Conservation (phyloP, 2,329 filamentous ascomycete species). For the Cryphonectria radicalis region DNA sequence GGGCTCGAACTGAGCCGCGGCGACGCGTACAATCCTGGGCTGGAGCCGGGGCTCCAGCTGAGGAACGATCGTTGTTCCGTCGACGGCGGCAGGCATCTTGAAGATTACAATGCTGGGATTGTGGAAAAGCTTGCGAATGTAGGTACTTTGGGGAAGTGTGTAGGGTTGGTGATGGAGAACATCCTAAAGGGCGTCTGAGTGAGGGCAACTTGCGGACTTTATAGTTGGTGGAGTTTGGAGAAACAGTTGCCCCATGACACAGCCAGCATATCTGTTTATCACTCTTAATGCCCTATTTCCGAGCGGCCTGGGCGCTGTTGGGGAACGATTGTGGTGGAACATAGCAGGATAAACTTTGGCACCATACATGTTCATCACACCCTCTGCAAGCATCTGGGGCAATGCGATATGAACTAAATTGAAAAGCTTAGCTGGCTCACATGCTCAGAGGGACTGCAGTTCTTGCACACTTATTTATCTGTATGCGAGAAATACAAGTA, state of each 20-base stretch:
- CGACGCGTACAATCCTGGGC: constrained; percentile 39
- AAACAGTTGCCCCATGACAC: neutral
- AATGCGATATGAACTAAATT: neutral
- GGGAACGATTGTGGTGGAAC: neutral
- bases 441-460: neutral
- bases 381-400: neutral
- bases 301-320: neutral
- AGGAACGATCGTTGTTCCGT: neutral
- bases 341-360: neutral
- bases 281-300: neutral
- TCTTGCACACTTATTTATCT: neutral
- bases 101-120: neutral
- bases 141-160: neutral
- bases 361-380: neutral
- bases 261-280: neutral
- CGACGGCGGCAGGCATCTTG: neutral
- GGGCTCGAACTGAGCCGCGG: constrained; percentile 62
- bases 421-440: neutral
- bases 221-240: neutral
- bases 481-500: neutral
- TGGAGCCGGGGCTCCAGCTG: neutral
- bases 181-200: neutral
- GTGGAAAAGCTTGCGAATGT: neutral
- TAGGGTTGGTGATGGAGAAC: neutral
- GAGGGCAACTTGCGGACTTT: neutral